Conservation (phyloP, 2,329 filamentous ascomycete genomes). For the Diplocarpon rosae region DNA sequence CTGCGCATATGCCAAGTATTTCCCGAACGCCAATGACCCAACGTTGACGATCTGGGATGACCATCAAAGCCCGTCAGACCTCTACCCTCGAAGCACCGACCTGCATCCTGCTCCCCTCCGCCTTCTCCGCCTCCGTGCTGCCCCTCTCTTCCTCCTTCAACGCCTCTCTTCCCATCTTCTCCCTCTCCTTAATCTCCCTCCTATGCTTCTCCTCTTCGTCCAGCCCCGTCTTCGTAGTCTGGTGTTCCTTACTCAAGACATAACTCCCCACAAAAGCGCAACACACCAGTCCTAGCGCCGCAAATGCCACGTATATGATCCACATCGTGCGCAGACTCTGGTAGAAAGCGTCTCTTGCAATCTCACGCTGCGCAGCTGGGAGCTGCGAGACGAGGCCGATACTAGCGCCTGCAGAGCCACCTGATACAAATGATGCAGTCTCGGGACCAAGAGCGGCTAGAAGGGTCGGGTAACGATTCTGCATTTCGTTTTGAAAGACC, state of each 20-base stretch:
- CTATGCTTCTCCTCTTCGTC: conserved; percentile 17
- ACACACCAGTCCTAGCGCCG: conserved; percentile 28
- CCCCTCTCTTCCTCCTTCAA: neutral
- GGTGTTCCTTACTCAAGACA: conserved; percentile 37
- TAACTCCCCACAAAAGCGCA: conserved; percentile 35
- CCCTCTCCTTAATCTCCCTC: conserved; percentile 5
- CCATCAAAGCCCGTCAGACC: neutral
- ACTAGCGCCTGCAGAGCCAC: conserved; percentile 21
- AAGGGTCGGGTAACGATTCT: conserved; percentile 18
- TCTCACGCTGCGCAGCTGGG: conserved; percentile 13
- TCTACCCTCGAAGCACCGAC: neutral
- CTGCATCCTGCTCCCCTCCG: neutral
- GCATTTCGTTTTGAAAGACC: conserved; percentile 38
- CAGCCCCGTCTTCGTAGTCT: conserved; percentile 39
- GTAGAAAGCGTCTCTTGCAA: conserved; percentile 19
- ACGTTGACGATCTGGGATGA: too few species aligned
- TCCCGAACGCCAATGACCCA: too few species aligned
- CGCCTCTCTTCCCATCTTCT: too few species aligned
- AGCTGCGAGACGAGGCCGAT: conserved; percentile 20
- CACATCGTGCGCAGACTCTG: conserved; percentile 23
- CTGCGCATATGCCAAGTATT: too few species aligned
- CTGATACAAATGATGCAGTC: conserved; percentile 18
- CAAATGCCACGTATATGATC: conserved; percentile 25
- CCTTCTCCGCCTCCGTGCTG: neutral
- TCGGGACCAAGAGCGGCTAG: conserved; percentile 16